Base-by-base conservation (phyloP, 192 early-diverging fungal species). In the Backusella australiensis region DNA sequence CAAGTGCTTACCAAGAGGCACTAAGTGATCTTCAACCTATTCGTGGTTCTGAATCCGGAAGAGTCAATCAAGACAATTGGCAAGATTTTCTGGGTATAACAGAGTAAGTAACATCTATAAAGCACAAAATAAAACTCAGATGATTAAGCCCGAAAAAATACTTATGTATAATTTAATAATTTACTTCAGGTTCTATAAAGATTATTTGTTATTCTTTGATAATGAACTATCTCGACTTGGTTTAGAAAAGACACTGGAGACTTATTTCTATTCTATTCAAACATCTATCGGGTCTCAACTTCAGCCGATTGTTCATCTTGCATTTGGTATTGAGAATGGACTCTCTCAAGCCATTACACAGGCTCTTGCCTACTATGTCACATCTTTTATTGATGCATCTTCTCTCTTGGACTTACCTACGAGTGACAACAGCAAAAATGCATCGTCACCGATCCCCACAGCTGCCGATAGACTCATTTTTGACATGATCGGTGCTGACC, bases 201-300 rank as follows among this genome's bases (percentile, higher is more conserved):
- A 34, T n/a, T 79, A 74, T 53, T 36, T 79, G 4, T 35, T 56
- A 14, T 79, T 79, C 34, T 79, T 75, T 71, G 78, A 79, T 63
- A 36, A 75, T 14, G 42, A 79, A 19, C 11, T 70, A 34, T 29
- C 19, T 39, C 67, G 9, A 12, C 34, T 46, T 23, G 78, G 78
- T 21, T 6, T 75, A 21, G 52, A 69, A 42, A 38, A 34, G 14
- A 70, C 68, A 12, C 26, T 75, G 0, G 17, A 73, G 17, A 46
- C 29, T 0, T 79, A 74, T 39, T 79, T 79, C 19, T 63, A 72
- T n/a, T 14, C n/a, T 59, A 35, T 79, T n/a, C 67, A 41, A 15
- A 41, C 49, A 11, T 79, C 78, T 0, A 53, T 79, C 17, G 67
- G 69, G 8, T 56, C 73, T 26, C 78, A 79, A 36, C 68, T 79